These are phyloP conservation scores for Penicillium mononematosum DNA, from an alignment of 495 filamentous ascomycete genomes.

Conservation along the genomic window DNA sequence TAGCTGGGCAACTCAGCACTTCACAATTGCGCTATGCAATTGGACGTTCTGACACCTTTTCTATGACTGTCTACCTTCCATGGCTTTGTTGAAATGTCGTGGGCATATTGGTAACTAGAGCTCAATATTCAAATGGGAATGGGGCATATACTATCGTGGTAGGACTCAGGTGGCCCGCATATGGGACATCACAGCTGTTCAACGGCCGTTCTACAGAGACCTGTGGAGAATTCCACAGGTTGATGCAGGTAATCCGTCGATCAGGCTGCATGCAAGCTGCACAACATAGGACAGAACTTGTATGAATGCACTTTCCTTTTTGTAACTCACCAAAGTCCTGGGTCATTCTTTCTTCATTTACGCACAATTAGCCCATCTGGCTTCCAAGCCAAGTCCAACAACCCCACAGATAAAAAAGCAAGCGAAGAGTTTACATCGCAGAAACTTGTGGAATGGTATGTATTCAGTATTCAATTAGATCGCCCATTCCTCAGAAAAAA, in stretches of 20 bases:
- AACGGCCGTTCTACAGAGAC: neutral
- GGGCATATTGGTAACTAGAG: too few relatives aligned
- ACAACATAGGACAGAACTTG: neutral
- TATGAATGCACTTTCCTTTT: neutral
- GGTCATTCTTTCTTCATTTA: neutral
- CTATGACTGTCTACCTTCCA: too few relatives aligned
- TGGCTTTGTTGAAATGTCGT: neutral
- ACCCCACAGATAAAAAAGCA: too few relatives aligned
- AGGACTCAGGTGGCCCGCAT: neutral
- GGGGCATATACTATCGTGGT: neutral
- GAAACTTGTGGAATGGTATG: neutral
- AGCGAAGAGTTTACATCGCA: neutral
- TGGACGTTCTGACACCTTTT: neutral
- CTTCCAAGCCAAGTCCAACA: too few relatives aligned
- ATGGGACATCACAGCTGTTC: neutral
- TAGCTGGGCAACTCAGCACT: neutral
- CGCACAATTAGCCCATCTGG: too few relatives aligned
- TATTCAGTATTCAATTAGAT: slow-evolving; percentile 5
- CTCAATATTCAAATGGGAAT: neutral
- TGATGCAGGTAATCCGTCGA: neutral
- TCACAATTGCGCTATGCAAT: neutral
- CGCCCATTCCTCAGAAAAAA: neutral
- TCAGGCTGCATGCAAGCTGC: slow-evolving; percentile 5
- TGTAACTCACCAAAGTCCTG: neutral
- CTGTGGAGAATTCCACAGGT: slow-evolving; percentile 2